phyloP scores from a whole-genome alignment of 768 basidiomycete genomes.

The Rhizopogon rudus region DNA sequence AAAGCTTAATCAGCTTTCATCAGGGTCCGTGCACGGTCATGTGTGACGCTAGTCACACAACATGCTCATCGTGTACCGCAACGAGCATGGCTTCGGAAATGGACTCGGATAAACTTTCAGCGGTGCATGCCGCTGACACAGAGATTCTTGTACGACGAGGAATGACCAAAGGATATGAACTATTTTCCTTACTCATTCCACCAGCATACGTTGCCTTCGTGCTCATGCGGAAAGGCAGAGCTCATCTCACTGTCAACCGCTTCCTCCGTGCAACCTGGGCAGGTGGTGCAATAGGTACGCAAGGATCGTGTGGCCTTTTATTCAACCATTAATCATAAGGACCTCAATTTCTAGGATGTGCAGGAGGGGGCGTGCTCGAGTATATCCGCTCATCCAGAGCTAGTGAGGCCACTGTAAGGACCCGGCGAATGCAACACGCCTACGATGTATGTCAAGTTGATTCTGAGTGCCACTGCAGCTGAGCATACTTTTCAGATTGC shows the following conservation, averaged over 20 bases:
- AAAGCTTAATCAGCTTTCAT: constrained; percentile 14
- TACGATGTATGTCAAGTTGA: constrained; percentile 50
- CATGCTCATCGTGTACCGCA: background rate
- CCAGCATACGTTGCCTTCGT: constrained; percentile 54
- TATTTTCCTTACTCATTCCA: constrained; percentile 58
- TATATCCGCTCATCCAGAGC: constrained; percentile 57
- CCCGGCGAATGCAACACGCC: constrained; percentile 42
- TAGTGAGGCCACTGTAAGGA: constrained; percentile 42
- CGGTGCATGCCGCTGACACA: constrained; percentile 48
- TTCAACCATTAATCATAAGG: background rate
- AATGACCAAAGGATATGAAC: constrained; percentile 64
- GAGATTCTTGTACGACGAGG: constrained; percentile 62
- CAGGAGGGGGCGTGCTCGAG: constrained; percentile 49
- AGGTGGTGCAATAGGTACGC: constrained; percentile 56
- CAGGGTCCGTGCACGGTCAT: constrained; percentile 26
- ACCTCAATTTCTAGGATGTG: constrained; percentile 24
- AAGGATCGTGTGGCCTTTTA: background rate
- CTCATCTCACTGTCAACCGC: constrained; percentile 54
- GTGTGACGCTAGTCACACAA: constrained; percentile 9
- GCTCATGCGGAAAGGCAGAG: constrained; percentile 49
- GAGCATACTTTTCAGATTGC: constrained; percentile 37
- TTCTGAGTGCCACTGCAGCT: background rate
- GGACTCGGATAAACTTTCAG: constrained; percentile 6
- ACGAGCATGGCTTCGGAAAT: constrained; percentile 9
- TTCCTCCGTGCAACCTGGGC: constrained; percentile 71